phyloP scores from a whole-genome alignment of 2,329 filamentous ascomycete genomes.

The Botrytis deweyae region DNA sequence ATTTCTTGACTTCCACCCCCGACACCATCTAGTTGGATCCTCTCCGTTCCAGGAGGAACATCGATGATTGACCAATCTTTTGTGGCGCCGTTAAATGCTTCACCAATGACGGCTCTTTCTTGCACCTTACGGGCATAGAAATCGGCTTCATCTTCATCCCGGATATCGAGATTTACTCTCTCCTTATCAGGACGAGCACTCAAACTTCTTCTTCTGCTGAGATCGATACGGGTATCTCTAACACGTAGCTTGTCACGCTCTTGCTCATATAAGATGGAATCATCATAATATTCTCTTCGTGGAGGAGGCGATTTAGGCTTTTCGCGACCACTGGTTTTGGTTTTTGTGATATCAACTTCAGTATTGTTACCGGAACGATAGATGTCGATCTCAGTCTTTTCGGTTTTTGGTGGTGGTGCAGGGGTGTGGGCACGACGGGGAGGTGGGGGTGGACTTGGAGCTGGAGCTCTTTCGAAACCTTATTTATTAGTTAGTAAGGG shows the following conservation, averaged over 20 bases:
- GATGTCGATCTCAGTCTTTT: conserved; percentile 62
- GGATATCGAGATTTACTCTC: conserved; percentile 32
- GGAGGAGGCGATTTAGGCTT: conserved; percentile 24
- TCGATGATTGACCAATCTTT: conserved; percentile 81
- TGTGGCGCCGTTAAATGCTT: conserved; percentile 72
- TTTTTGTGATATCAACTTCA: conserved; percentile 53
- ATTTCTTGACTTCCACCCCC: conserved; percentile 75
- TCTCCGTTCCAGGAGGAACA: conserved; percentile 78
- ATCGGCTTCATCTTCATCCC: conserved; percentile 52
- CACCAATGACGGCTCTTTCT: conserved; percentile 68
- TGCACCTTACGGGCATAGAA: conserved; percentile 67
- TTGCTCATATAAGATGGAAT: conserved; percentile 64
- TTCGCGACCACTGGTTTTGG: conserved; percentile 25
- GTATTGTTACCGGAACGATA: conserved; percentile 54
- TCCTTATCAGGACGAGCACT: conserved; percentile 34
- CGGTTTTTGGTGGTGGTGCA: conserved; percentile 35
- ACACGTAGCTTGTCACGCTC: conserved; percentile 36
- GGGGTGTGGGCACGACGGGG: conserved; percentile 29
- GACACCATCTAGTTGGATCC: conserved; percentile 77
- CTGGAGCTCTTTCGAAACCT: conserved; percentile 36
- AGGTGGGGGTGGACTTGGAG: conserved; percentile 25
- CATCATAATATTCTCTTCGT: conserved; percentile 52
- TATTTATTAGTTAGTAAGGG: conserved; percentile 24
- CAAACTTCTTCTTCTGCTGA: conserved; percentile 33
- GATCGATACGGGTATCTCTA: conserved; percentile 41